Base-by-base conservation (phyloP, 148 eudicot species). In the Spergularia marina region DNA sequence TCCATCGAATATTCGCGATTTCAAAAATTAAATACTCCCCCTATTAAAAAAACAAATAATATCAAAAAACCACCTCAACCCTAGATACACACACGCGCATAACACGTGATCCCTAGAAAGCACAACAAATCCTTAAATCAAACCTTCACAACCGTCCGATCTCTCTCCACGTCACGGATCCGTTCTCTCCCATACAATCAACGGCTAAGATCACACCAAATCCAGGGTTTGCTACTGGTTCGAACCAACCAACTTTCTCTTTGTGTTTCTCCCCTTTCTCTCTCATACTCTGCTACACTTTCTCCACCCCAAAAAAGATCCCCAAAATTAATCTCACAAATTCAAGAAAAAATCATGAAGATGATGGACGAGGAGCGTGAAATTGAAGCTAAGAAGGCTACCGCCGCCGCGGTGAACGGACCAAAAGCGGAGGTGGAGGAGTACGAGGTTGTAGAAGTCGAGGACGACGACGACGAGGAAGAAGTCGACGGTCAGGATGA, bases 151-250 rank as follows among this genome's bases (percentile, higher is more conserved):
- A 66, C 87, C 88, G 91, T 87, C 77, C 65, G 87, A 84, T 90
- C 70, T 23, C 0, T 0, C 18, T 15, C 68, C 94, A 90, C 86
- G 90, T 90, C 91, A 86, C 60, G 74, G 20, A 90, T 90, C 90
- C 90, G 6, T 14, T 54, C 17, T 52, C 17, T 6, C 4, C 16
- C 47, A 54, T 8, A 7, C 12, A 70, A 70, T 79, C 81, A 86
- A 90, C 89, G 91, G 91, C 77, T 74, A 68, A 83, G 89, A 90
- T 87, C 74, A 59, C 72, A 47, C 76, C 17, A 71, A 53, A 17
- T 63, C 18, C 53, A 62, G 76, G 78, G 75, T 73, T 74, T 76
- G 58, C 73, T 79, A 75, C 83, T 79, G 76, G 77, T 71, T 77
- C 69, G 74, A 53, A 39, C 58, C 3, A 65, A 65, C 76, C 84